phyloP scores from a whole-genome alignment of 1,139 yeast genomes.

The Geotrichum candidum region DNA sequence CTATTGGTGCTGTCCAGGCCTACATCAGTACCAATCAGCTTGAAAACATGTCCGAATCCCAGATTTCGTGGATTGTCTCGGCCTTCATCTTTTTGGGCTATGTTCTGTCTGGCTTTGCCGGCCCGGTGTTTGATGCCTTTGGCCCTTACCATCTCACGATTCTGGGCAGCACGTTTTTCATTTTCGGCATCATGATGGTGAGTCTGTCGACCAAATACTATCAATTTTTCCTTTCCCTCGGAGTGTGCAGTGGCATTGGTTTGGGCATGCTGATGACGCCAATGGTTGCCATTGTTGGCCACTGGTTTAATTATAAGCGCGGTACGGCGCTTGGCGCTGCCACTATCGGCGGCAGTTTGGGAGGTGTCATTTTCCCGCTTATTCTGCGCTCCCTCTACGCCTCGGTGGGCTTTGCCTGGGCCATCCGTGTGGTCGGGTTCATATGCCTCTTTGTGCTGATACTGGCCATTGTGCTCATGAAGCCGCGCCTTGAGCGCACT shows the following conservation, averaged over 20 bases:
- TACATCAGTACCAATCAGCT: constrained; percentile 55
- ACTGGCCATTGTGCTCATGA: constrained; percentile 37
- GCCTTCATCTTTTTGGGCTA: constrained; percentile 51
- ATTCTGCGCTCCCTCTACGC: constrained; percentile 50
- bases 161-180: constrained; percentile 43
- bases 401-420: constrained; percentile 52
- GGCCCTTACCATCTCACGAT: constrained; percentile 50
- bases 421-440: constrained; percentile 51
- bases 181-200: constrained; percentile 50
- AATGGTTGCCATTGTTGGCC: constrained; percentile 53
- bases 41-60: constrained; percentile 41
- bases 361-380: constrained; percentile 59
- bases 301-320: constrained; percentile 54
- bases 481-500: constrained; percentile 23
- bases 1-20: constrained; percentile 66
- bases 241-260: constrained; percentile 53
- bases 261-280: constrained; percentile 56
- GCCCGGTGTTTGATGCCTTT: constrained; percentile 54
- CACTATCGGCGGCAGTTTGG: constrained; percentile 63
- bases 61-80: constrained; percentile 65
- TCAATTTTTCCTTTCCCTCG: constrained; percentile 56
- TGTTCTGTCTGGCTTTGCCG: constrained; percentile 53
- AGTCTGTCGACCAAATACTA: constrained; percentile 50
- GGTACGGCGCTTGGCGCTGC: constrained; percentile 60
- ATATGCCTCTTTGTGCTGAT: constrained; percentile 42